These are phyloP conservation scores for Penicillium sp. DNA, from an alignment of 2,329 filamentous ascomycete species.

Conservation along the genomic window DNA sequence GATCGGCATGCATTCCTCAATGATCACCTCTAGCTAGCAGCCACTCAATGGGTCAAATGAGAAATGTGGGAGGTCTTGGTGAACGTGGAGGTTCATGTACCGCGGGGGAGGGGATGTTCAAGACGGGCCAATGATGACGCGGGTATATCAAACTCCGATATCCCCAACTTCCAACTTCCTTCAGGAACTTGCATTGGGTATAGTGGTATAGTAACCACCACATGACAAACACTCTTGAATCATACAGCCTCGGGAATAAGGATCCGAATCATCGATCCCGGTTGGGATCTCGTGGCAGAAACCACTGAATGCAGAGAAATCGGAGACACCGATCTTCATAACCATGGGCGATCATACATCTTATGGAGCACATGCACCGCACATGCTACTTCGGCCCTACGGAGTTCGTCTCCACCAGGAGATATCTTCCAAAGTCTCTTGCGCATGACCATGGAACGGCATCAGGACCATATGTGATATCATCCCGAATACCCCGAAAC, in stretches of 20 bases:
- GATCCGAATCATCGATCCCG: not conserved
- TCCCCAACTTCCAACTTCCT: not conserved
- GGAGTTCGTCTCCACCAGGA: not conserved
- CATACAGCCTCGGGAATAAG: not conserved
- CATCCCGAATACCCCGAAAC: not conserved
- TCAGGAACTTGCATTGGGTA: not conserved
- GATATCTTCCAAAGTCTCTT: not conserved
- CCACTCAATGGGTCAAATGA: not conserved
- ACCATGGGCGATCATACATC: not conserved
- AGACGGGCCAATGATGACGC: slow-evolving; percentile 27
- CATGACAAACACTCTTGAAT: not conserved
- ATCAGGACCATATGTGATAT: not conserved
- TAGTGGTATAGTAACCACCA: not conserved
- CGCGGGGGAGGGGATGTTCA: slow-evolving; percentile 6
- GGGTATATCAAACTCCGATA: slow-evolving; percentile 28
- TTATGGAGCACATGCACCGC: not conserved
- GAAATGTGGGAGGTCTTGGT: not conserved
- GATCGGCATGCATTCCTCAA: not conserved
- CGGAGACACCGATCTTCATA: not conserved
- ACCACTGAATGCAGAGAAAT: not conserved
- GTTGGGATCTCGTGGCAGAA: not conserved
- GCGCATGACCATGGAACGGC: not conserved
- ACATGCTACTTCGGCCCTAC: not conserved
- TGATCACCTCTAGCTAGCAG: not conserved
- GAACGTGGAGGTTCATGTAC: slow-evolving; percentile 2